Evolutionary conservation across 345 rosid species (phyloP).

Genomic region (Gynandropsis gynandra): DNA sequence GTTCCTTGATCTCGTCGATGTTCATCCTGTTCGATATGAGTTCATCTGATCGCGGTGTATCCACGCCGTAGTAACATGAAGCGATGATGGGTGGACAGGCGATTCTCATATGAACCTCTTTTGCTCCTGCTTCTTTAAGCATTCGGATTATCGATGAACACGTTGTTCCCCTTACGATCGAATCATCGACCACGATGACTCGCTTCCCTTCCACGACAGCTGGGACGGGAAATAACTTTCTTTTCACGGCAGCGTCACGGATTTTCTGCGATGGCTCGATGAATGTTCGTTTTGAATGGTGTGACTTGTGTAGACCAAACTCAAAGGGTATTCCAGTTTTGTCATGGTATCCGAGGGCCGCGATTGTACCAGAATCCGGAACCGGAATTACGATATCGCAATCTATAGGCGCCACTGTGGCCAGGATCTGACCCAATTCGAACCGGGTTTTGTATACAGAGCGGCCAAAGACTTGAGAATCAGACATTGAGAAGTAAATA

Average conservation of each 20-base stretch:
- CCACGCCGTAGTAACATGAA: constrained; percentile 84
- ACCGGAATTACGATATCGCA: constrained; percentile 86
- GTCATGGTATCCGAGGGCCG: constrained; percentile 74
- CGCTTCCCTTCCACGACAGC: constrained; percentile 66
- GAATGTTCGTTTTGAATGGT: constrained; percentile 78
- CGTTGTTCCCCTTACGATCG: constrained; percentile 83
- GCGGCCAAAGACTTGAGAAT: constrained; percentile 63
- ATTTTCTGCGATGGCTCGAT: constrained; percentile 83
- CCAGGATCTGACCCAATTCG: constrained; percentile 63
- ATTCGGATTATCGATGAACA: constrained; percentile 63
- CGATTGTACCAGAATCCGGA: constrained; percentile 81
- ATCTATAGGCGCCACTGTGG: constrained; percentile 59
- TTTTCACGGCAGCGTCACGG: constrained; percentile 82
- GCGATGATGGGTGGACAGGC: constrained; percentile 80
- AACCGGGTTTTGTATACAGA: constrained; percentile 65
- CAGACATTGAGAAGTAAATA: constrained; percentile 67
- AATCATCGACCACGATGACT: constrained; percentile 84
- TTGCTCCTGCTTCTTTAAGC: constrained; percentile 71
- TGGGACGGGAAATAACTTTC: constrained; percentile 63
- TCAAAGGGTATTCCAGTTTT: constrained; percentile 75
- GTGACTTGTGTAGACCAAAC: constrained; percentile 70
- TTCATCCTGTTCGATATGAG: constrained; percentile 74
- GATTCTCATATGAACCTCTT: constrained; percentile 86
- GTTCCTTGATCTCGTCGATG: constrained; percentile 57
- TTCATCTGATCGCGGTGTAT: constrained; percentile 72